phyloP scores from a whole-genome alignment of 2,329 filamentous ascomycete genomes.

The Ceratocystis variospora region DNA sequence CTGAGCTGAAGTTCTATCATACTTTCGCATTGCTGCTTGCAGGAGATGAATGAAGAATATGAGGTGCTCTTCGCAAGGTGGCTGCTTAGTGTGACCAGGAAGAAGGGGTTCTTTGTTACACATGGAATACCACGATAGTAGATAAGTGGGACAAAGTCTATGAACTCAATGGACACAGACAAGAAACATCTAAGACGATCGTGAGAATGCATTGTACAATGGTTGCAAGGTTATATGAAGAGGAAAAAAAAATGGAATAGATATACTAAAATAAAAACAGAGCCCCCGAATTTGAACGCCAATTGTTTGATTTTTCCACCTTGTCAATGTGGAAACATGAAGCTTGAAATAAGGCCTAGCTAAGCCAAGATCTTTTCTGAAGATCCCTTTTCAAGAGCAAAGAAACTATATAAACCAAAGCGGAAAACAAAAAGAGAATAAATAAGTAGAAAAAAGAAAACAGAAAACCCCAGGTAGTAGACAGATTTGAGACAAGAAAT shows the following conservation, averaged over 20 bases:
- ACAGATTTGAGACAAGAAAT: constrained; percentile 6
- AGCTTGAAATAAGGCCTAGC: constrained; percentile 1
- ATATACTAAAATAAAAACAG: neutral
- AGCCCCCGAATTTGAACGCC: neutral
- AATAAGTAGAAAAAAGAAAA: constrained; percentile 1
- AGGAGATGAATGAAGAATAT: no score
- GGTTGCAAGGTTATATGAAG: neutral
- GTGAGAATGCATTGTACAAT: neutral
- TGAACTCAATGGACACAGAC: neutral
- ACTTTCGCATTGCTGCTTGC: no score
- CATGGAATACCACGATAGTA: neutral
- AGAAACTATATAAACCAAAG: neutral
- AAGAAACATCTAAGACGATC: no score
- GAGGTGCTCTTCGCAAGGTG: neutral
- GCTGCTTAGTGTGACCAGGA: neutral
- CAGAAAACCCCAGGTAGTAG: neutral
- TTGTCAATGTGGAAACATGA: constrained; percentile 1
- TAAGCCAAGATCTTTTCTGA: neutral
- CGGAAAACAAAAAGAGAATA: neutral
- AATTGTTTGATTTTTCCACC: constrained; percentile 2
- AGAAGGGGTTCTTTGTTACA: neutral
- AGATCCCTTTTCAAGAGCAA: neutral
- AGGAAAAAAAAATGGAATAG: neutral
- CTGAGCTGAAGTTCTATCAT: no score
- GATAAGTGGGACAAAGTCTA: neutral